A percentile compares a stretch with the other conserved stretches of the same genome.
Conservation (phyloP, 2,329 filamentous ascomycete genomes). For the Phyllosticta citrichinensis region DNA sequence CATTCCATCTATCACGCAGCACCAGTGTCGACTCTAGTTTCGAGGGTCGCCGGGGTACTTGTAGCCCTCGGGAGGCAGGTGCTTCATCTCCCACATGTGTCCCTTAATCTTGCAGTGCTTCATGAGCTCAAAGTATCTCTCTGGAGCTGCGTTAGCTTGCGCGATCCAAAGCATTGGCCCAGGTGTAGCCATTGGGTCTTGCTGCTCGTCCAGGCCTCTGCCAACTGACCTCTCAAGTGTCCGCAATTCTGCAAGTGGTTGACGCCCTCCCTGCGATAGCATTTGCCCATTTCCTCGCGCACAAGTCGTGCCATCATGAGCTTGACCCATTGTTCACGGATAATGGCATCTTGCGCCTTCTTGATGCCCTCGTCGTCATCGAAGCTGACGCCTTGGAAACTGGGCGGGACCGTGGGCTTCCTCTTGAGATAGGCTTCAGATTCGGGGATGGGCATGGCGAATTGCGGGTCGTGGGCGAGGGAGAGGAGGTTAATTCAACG, state of each 20-base stretch:
- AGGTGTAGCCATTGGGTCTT: neutral
- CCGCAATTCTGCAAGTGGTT: conserved; percentile 87
- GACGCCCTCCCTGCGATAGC: conserved; percentile 73
- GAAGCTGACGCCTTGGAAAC: conserved; percentile 80
- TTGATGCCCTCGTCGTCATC: conserved; percentile 73
- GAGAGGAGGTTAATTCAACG: neutral
- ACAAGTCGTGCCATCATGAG: conserved; percentile 83
- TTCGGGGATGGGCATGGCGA: conserved; percentile 70
- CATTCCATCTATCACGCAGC: neutral
- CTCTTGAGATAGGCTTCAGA: conserved; percentile 71
- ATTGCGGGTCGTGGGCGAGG: neutral
- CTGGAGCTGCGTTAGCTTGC: conserved; percentile 31
- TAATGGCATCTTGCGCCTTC: conserved; percentile 70
- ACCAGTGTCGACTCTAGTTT: neutral
- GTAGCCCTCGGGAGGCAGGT: neutral
- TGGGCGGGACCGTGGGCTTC: conserved; percentile 72
- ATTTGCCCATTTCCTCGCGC: conserved; percentile 74
- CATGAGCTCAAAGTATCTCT: conserved; percentile 69
- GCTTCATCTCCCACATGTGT: conserved; percentile 56
- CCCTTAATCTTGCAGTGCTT: conserved; percentile 69
- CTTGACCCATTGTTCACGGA: conserved; percentile 80
- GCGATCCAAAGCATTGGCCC: neutral
- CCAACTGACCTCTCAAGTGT: conserved; percentile 61
- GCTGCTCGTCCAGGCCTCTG: neutral
- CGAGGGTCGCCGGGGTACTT: neutral